Evolutionary conservation across 257 asterid species (phyloP).

Genomic region (Cruciata laevipes): DNA sequence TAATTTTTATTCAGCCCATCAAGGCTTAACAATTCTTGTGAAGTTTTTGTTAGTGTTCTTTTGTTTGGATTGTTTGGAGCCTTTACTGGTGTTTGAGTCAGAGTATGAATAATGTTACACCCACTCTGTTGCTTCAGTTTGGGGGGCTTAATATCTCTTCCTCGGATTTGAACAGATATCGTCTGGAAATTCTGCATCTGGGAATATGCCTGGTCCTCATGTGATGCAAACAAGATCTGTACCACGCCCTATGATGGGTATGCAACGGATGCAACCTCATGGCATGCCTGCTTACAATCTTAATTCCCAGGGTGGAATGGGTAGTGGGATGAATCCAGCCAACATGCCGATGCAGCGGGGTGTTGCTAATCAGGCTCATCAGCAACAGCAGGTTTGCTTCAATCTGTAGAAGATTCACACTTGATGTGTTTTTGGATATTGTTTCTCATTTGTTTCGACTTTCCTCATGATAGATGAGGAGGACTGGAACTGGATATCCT

Average conservation of each 20-base stretch:
- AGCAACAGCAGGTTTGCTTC: conserved; percentile 70
- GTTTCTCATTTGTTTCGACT: conserved; percentile 11
- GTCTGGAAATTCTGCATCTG: conserved; percentile 57
- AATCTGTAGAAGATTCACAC: background rate
- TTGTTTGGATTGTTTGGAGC: background rate
- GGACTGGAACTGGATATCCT: conserved; percentile 91
- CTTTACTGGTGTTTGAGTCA: background rate
- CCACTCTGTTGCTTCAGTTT: background rate
- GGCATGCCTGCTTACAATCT: conserved; percentile 76
- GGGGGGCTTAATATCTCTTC: background rate
- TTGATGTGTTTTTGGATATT: background rate
- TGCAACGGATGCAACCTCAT: conserved; percentile 80
- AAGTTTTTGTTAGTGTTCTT: background rate
- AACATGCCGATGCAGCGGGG: conserved; percentile 88
- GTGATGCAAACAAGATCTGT: conserved; percentile 72
- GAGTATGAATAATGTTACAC: background rate
- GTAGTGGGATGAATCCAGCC: conserved; percentile 69
- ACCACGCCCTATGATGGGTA: conserved; percentile 81
- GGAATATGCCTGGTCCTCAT: conserved; percentile 69
- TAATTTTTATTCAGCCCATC: background rate
- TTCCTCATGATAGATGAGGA: conserved; percentile 58
- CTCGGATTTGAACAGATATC: conserved; percentile 42
- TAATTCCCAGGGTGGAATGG: conserved; percentile 83
- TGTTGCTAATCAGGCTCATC: conserved; percentile 77
- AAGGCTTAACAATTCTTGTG: background rate